A percentile compares a stretch with the other conserved stretches of the same genome.
Conservation (phyloP, 805 yeast species). For the Myxozyma sirexii region DNA sequence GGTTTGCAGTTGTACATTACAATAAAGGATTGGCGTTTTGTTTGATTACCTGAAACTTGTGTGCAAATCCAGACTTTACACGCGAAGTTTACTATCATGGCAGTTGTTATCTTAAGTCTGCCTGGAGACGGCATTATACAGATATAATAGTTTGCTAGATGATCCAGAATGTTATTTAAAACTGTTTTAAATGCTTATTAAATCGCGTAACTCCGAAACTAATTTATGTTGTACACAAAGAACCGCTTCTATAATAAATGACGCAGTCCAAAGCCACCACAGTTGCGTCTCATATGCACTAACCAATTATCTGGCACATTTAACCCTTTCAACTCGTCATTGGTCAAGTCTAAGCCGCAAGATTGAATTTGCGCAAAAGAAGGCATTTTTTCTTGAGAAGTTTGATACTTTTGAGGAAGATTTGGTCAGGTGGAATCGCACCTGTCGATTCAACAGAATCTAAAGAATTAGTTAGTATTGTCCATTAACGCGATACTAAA, state of each 20-base stretch:
- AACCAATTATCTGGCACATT: not conserved
- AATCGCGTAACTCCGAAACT: conserved; percentile 5
- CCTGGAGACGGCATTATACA: too few relatives aligned
- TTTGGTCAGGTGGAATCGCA: conserved; percentile 96
- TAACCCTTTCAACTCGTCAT: not conserved
- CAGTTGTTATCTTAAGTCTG: too few relatives aligned
- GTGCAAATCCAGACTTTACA: too few relatives aligned
- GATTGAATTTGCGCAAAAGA: conserved; percentile 31
- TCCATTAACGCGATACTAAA: too few relatives aligned
- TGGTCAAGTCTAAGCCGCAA: conserved; percentile 10
- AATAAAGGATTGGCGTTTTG: too few relatives aligned
- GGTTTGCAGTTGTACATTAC: too few relatives aligned
- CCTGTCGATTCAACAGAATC: conserved; percentile 92
- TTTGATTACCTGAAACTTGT: too few relatives aligned
- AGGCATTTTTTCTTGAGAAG: conserved; percentile 71
- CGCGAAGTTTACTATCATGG: too few relatives aligned
- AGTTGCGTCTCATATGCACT: not conserved
- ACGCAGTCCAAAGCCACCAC: not conserved
- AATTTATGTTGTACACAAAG: conserved; percentile 2
- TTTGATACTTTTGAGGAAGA: conserved; percentile 86
- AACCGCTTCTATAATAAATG: not conserved
- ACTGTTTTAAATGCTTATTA: not conserved
- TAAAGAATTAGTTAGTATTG: not conserved
- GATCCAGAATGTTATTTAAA: not conserved
- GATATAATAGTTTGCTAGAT: too few relatives aligned